Conservation (phyloP, 169 alveolate genomes). For the Plasmodium vinckei region DNA sequence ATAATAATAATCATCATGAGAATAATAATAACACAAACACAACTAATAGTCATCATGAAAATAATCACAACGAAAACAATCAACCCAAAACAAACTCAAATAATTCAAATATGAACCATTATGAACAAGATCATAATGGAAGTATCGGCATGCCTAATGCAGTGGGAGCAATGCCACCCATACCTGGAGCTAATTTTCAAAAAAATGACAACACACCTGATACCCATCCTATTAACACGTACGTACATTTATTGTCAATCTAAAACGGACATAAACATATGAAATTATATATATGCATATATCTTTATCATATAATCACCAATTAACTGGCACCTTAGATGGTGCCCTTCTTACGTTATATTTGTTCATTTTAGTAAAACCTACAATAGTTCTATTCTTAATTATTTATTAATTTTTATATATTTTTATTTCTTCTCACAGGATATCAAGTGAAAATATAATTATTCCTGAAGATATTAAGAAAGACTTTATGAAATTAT, state of each 20-base stretch:
- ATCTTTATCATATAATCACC: neutral
- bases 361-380: neutral
- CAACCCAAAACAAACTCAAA: neutral
- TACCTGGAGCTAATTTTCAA: neutral
- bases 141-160: slow-evolving; percentile 2
- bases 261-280: neutral
- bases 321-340: neutral
- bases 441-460: slow-evolving; percentile 52
- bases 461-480: slow-evolving; percentile 65
- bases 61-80: slow-evolving; percentile 10
- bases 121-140: neutral
- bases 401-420: neutral
- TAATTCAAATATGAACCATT: neutral
- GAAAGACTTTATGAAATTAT: slow-evolving; percentile 43
- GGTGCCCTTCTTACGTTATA: neutral
- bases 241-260: neutral
- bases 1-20: neutral
- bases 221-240: slow-evolving; percentile 15
- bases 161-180: slow-evolving; percentile 20
- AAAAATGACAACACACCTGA: slow-evolving; percentile 11
- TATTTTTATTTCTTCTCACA: slow-evolving; percentile 1
- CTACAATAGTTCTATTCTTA: neutral
- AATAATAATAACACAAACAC: slow-evolving; percentile 7
- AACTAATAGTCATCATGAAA: slow-evolving; percentile 9
- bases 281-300: neutral